Base-by-base conservation (phyloP, 768 basidiomycete species). In the Lactarius hatsudake region DNA sequence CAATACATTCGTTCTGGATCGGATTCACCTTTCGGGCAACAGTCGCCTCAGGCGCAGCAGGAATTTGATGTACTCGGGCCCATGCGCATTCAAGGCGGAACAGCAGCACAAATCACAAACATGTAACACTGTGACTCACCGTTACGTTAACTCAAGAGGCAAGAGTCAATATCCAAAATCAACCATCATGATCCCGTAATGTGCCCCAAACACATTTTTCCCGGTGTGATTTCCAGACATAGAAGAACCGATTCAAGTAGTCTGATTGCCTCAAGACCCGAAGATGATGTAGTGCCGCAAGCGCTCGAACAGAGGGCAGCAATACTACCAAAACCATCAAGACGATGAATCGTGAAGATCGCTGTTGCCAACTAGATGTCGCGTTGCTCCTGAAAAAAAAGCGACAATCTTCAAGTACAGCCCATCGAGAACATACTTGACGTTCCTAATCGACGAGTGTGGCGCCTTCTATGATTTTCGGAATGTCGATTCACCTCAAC, bases 231-330 rank as follows among this genome's bases (percentile, higher is more conserved):
- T 57, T 20, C 56, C 59, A 45, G 42, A 57, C 59, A 55, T 64
- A 7, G 36, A 66, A 62, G 65, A 43, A 34, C 26, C 56, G n/a
- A 42, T 55, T 43, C 64, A 61, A 65, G 65, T 53, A 48, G 64
- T 23, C 38, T 65, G 64, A 65, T 30, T 43, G 38, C n/a, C 30
- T 45, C 42, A 56, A 65, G 59, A 26, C 30, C 9, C n/a, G 38
- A 55, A 65, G 59, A 32, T 26, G 17, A 28, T 30, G 28, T 13
- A 23, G 42, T 13, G 43, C 18, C 26, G 55, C 43, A 57, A 45
- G 13, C 15, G 28, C 61, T 32, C 60, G 8, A 51, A 26, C 3
- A 36, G 32, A 32, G 48, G 30, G 13, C 36, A 15, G 23, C 43
- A 40, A 61, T 26, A 48, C 54, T 40, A 34, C n/a, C 40, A 28